Evolutionary conservation across 176 grass and related monocot genomes (phyloP), one percentile per base, ranked within the genome.

Genomic region (Cenchrus fungigraminus): DNA sequence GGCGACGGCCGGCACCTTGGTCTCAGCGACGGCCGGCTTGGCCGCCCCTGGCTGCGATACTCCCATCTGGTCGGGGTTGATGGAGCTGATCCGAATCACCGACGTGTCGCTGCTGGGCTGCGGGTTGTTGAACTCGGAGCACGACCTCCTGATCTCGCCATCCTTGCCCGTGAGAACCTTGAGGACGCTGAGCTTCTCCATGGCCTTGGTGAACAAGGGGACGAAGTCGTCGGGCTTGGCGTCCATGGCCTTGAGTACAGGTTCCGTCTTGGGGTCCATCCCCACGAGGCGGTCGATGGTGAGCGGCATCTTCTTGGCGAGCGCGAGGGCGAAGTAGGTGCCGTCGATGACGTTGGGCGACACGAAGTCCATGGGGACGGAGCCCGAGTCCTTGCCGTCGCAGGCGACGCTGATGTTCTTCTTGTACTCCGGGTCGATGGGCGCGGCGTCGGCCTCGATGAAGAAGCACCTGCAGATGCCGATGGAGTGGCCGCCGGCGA

Each of bases 401-500:
- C 94, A 97, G 9, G 17, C 3, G 5, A 29, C 15, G 51, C 52
- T 89, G 61, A 93, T 78, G 54, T 77, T 82, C 58, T 49, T 70
- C 28, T 14, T 62, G 58, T 81, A 78, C 0, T 9, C 50, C 12
- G 78, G 9, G 6, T 97, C 91, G 52, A 93, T 86, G 65, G 34
- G 79, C 60, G 66, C 72, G 15, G 84, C 81, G 58, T 91, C 89
- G 76, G 34, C 7, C 76, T 79, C 87, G 85, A 97, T 86, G 80
- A 87, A 90, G 85, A 84, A 64, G 87, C 94, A 94, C 63, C 83
- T 78, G 46, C 76, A 88, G 20, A 37, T 78, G 56, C 94, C 94
- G 51, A 97, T 76, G 82, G 79, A 83, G 85, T 94, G 94, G 61
- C 89, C 94, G 19, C 94, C 94, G 20, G 87, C 94, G 37, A 89